phyloP scores from a whole-genome alignment of 306 rosid genomes.

The Castanopsis chinensis region DNA sequence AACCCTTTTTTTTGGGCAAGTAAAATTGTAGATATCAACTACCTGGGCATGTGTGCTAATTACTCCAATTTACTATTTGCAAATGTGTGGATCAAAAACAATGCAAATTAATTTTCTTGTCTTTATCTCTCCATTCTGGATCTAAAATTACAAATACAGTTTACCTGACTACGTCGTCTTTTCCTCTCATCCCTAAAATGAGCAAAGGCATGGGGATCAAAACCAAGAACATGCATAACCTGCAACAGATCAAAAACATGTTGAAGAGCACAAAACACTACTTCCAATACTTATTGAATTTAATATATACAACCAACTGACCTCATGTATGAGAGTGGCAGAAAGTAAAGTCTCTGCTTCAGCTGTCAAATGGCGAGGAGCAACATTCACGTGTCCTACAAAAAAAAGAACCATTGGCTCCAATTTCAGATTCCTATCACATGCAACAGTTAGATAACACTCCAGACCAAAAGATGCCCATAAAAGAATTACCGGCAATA shows the following conservation, averaged over 20 bases:
- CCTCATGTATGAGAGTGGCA: conserved; percentile 96
- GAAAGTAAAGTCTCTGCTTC: conserved; percentile 95
- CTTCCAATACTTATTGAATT: conserved; percentile 7
- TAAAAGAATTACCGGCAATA: conserved; percentile 71
- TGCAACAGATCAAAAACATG: conserved; percentile 35
- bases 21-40: neutral
- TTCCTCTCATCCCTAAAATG: conserved; percentile 98
- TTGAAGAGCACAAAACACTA: conserved; percentile 20
- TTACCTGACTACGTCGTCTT: conserved; percentile 82
- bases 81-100: neutral
- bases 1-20: neutral
- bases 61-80: neutral
- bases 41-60: neutral
- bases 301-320: conserved; percentile 29
- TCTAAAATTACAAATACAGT: conserved; percentile 12
- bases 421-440: conserved; percentile 11
- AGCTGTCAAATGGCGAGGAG: conserved; percentile 98
- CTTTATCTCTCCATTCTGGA: neutral
- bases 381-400: conserved; percentile 95
- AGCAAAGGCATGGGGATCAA: conserved; percentile 97
- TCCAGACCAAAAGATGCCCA: conserved; percentile 8
- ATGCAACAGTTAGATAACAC: conserved; percentile 16
- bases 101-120: neutral
- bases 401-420: conserved; percentile 16
- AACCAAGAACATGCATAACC: conserved; percentile 99